Base-by-base conservation (phyloP, 1,284 basidiomycete species). In the Cutaneotrichosporon mucoides region DNA sequence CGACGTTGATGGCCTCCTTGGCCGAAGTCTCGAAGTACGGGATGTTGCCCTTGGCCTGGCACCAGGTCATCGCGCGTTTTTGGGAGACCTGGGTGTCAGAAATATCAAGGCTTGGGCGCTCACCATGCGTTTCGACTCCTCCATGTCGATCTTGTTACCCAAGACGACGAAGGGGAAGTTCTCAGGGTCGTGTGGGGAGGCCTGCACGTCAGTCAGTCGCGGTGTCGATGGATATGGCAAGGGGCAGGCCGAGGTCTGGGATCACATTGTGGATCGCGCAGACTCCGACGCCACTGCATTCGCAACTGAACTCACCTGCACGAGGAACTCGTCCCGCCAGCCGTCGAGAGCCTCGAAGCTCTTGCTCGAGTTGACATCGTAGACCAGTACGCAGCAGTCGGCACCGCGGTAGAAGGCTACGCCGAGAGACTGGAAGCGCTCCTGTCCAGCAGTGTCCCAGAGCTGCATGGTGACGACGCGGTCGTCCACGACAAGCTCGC, bases 11-110 rank as follows among this genome's bases (percentile, higher is more conserved):
- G 15, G 96, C 95, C 79, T 99, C 96, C 82, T 99, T 99, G 46
- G 96, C 96, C 9, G 95, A 98, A 1, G 96, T 99, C 82, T 99
- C 96, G 79, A 99, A 99, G 80, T 99, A 99, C 12, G 96, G 96
- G 68, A 99, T 98, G 80, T 98, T 98, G 72, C 96, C 95, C 82
- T 99, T 99, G 65, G 92, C 89, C 76, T 99, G 94, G 79, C 96
- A 99, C 96, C 96, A 99, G 8, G 92, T 92, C 93, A 99, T 98
- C 24, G 96, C 96, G 55, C 96, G 89, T 79, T 99, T 99, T 86
- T 99, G 96, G 8, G 92, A 93, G 9, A 47, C 46, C 46, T 47
- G 10, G 4, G 12, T 6, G 46, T 47, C 13, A 47, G 34, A 34
- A 98, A 34, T 9, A 3, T 9, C 41, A 44, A 45, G 37, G n/a